phyloP scores from a whole-genome alignment of 257 asterid genomes.

The Penstemon newberryi region DNA sequence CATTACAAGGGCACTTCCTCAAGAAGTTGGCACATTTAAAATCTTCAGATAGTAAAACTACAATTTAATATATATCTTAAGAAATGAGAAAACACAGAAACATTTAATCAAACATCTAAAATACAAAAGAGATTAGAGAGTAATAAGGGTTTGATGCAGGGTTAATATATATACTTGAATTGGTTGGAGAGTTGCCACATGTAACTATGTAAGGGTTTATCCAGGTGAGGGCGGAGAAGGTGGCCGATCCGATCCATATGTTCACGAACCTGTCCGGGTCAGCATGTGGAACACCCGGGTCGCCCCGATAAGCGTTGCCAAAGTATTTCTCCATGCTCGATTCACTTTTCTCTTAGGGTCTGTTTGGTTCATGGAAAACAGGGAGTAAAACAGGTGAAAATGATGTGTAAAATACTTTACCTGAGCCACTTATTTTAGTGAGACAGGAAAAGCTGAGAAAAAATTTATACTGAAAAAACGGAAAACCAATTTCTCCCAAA shows the following conservation, averaged over 20 bases:
- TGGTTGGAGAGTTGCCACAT: constrained; percentile 82
- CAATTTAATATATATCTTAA: no score
- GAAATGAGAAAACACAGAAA: not conserved
- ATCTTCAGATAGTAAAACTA: no score
- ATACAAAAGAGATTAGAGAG: not conserved
- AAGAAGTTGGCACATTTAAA: no score
- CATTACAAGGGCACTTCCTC: no score
- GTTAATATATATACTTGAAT: constrained; percentile 50
- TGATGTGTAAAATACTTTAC: no score
- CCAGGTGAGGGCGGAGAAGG: constrained; percentile 79
- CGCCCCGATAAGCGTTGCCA: constrained; percentile 91
- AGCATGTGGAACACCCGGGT: constrained; percentile 93
- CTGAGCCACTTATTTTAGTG: no score
- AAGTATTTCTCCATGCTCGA: constrained; percentile 80
- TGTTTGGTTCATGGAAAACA: no score
- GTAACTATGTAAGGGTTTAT: constrained; percentile 72
- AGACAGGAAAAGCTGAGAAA: no score
- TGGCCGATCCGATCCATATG: constrained; percentile 76
- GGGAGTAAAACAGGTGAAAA: no score
- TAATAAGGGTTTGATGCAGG: not conserved
- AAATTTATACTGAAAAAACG: no score
- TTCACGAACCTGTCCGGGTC: constrained; percentile 59
- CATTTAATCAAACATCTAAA: not conserved
- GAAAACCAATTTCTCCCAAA: no score
- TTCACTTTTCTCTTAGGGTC: no score